phyloP scores from a whole-genome alignment of 139 green algal species.

The Chlorella sp. region DNA sequence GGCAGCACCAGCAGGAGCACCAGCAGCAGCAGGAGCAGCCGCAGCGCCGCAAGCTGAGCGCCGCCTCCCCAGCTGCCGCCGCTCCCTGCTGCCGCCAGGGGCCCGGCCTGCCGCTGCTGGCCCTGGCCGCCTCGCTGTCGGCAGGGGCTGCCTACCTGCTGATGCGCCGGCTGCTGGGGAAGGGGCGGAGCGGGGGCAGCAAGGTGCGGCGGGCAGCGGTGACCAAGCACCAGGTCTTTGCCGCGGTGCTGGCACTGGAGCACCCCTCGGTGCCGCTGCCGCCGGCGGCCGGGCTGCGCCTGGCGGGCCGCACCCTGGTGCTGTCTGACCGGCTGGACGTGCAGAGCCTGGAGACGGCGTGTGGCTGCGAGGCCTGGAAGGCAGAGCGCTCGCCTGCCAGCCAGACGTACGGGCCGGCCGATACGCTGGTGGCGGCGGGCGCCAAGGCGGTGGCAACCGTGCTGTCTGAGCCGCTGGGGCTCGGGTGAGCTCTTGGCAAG shows the following conservation, averaged over 20 bases:
- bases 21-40: not conserved
- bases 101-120: not conserved
- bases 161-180: not conserved
- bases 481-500: too few relatives aligned
- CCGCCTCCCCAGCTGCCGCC: not conserved
- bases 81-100: not conserved
- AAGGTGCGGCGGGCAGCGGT: slow-evolving; percentile 6
- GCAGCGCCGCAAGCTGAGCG: not conserved
- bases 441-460: slow-evolving; percentile 7
- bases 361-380: slow-evolving; percentile 29
- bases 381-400: not conserved
- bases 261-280: slow-evolving; percentile 16
- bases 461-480: slow-evolving; percentile 20
- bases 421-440: slow-evolving; percentile 20
- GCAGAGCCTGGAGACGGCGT: slow-evolving; percentile 22
- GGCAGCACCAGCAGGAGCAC: too few relatives aligned
- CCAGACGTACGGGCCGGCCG: not conserved
- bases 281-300: not conserved
- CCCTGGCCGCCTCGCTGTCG: not conserved
- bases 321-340: slow-evolving; percentile 37
- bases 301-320: slow-evolving; percentile 32
- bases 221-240: slow-evolving; percentile 14
- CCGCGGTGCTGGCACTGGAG: not conserved
- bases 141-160: not conserved
- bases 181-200: not conserved